These are phyloP conservation scores for Neonectria neomacrospora DNA, from an alignment of 2,329 filamentous ascomycete genomes.

Conservation along the genomic window DNA sequence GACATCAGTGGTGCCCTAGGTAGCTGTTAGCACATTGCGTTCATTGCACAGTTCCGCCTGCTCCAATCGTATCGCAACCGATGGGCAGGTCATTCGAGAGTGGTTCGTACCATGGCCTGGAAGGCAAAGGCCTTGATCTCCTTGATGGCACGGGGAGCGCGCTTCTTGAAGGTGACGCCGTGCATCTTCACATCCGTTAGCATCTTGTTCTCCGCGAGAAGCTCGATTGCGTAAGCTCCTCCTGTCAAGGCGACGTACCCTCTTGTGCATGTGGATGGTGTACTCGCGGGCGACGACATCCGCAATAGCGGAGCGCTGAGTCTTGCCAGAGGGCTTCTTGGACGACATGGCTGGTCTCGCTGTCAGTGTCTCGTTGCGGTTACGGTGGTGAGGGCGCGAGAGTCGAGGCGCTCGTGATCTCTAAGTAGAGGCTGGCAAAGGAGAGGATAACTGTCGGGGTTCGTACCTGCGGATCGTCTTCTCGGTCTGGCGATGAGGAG, in stretches of 20 bases:
- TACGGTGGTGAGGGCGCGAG: slow-evolving; percentile 26
- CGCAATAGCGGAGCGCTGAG: slow-evolving; percentile 90
- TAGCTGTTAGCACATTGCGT: slow-evolving; percentile 33
- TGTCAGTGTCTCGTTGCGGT: slow-evolving; percentile 44
- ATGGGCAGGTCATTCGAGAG: slow-evolving; percentile 20
- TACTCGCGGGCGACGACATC: slow-evolving; percentile 99
- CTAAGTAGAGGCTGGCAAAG: slow-evolving; percentile 32
- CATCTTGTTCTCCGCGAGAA: slow-evolving; percentile 23
- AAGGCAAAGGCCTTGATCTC: slow-evolving; percentile 96
- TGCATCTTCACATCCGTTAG: slow-evolving; percentile 74
- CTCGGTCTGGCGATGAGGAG: slow-evolving; percentile 53
- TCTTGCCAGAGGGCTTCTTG: slow-evolving; percentile 54
- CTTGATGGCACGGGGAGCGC: slow-evolving; percentile 98
- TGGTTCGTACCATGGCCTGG: slow-evolving; percentile 88
- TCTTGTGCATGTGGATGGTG: slow-evolving; percentile 99
- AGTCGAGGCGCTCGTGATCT: slow-evolving; percentile 38
- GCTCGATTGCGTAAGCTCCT: slow-evolving; percentile 29
- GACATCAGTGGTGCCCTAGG: slow-evolving; percentile 93
- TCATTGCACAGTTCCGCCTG: slow-evolving; percentile 19
- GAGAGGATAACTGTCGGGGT: slow-evolving; percentile 36
- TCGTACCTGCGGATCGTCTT: slow-evolving; percentile 58
- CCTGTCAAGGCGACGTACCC: slow-evolving; percentile 55
- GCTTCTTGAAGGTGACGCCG: slow-evolving; percentile 99
- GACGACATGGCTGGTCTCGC: slow-evolving; percentile 55
- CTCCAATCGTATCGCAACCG: slow-evolving; percentile 23